phyloP scores from a whole-genome alignment of 768 basidiomycete genomes.

The Kwoniella sp. region DNA sequence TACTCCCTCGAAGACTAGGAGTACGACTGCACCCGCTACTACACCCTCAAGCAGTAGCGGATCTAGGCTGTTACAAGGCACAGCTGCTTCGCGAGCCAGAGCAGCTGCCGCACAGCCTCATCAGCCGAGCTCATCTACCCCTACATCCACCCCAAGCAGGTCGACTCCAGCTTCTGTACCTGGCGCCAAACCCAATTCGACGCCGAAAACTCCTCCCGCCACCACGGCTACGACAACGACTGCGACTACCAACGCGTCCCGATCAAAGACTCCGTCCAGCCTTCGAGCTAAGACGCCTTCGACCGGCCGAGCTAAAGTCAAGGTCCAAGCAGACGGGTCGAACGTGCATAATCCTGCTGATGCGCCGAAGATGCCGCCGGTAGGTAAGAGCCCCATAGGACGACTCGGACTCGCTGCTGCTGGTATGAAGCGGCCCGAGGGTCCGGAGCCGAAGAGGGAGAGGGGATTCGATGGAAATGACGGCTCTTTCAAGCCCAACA shows the following conservation, averaged over 20 bases:
- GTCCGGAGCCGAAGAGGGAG: background rate
- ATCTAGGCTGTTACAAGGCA: constrained; percentile 45
- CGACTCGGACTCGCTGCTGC: constrained; percentile 37
- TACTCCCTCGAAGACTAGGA: constrained; percentile 7
- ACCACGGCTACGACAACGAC: background rate
- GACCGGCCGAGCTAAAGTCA: background rate
- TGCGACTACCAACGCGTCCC: background rate
- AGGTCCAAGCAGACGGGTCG: background rate
- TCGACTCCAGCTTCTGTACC: constrained; percentile 1
- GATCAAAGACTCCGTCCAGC: constrained; percentile 4
- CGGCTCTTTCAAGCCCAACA: background rate
- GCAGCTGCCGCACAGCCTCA: constrained; percentile 28
- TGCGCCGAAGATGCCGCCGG: constrained; percentile 18
- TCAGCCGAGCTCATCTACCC: constrained; percentile 3
- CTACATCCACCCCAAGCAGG: background rate
- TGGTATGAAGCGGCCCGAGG: constrained; percentile 4
- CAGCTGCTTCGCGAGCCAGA: constrained; percentile 41
- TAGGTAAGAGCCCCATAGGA: constrained; percentile 35
- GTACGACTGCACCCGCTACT: background rate
- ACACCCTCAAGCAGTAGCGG: background rate
- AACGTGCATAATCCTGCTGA: background rate
- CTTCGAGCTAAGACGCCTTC: constrained; percentile 1
- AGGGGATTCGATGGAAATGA: too few species aligned
- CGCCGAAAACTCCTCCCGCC: background rate
- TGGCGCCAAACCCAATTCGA: constrained; percentile 1